Percentiles rank a stretch among this genome's conserved stretches.
Evolutionary conservation across 441 rosid genomes (phyloP).

Genomic region (Kokia cookei): DNA sequence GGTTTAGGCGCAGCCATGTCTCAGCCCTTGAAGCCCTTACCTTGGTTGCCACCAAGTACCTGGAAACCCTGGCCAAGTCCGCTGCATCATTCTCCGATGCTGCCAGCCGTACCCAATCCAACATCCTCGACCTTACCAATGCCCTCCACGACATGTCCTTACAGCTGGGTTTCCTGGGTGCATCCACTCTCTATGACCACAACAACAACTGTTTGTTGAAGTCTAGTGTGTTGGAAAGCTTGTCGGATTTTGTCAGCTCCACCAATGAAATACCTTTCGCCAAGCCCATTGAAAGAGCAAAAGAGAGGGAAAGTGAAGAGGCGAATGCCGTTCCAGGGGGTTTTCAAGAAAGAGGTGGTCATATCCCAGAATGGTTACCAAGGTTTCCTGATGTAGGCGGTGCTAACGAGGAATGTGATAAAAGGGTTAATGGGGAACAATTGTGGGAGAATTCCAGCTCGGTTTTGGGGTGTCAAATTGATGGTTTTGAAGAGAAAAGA

Average conservation of each 20-base stretch:
- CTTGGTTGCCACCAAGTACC: constrained; percentile 6
- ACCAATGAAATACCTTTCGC: constrained; percentile 10
- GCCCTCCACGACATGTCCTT: constrained; percentile 5
- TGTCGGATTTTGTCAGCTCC: constrained; percentile 4
- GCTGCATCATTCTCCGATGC: constrained; percentile 3
- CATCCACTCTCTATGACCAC: neutral
- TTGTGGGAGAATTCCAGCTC: constrained; percentile 1
- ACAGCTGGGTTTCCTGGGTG: neutral
- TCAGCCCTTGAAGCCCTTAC: constrained; percentile 4
- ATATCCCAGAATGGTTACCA: constrained; percentile 10
- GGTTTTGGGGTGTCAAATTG: neutral
- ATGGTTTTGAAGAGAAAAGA: neutral
- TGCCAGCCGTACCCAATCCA: neutral
- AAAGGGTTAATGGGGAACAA: neutral
- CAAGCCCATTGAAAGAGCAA: constrained; percentile 4
- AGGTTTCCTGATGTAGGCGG: neutral
- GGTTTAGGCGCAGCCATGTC: neutral
- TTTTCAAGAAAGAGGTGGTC: neutral
- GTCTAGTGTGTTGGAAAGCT: neutral
- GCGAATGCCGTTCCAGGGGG: neutral
- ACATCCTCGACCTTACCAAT: constrained; percentile 5
- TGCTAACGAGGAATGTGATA: neutral
- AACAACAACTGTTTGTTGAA: constrained; percentile 1
- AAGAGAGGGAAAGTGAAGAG: neutral
- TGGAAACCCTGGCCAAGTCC: constrained; percentile 8